A percentile compares a stretch with the other conserved stretches of the same genome.
phyloP scores from a whole-genome alignment of 352 stramenopile species.

The Globisporangium spinosum region DNA sequence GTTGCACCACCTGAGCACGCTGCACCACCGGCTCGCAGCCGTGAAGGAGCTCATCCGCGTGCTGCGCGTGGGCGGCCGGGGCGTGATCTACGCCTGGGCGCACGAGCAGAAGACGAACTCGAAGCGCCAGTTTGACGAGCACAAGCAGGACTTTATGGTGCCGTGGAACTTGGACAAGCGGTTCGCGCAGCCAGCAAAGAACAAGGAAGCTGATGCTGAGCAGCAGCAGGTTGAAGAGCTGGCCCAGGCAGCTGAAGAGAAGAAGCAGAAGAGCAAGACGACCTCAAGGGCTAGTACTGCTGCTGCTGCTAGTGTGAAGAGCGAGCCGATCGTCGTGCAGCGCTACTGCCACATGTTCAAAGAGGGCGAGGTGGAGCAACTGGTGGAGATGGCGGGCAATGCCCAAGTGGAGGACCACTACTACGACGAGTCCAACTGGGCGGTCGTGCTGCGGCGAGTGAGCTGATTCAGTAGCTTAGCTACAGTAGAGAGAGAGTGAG shows the following conservation, averaged over 20 bases:
- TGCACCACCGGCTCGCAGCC: slow-evolving; percentile 59
- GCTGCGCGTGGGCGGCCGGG: slow-evolving; percentile 56
- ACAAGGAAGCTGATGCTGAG: slow-evolving; percentile 1
- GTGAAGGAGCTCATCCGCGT: slow-evolving; percentile 80
- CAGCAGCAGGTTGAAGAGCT: neutral
- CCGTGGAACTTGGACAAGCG: slow-evolving; percentile 86
- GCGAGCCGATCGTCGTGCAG: slow-evolving; percentile 53
- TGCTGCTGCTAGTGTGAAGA: neutral
- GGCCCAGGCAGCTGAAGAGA: neutral
- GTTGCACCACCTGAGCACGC: slow-evolving; percentile 79
- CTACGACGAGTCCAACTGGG: slow-evolving; percentile 88
- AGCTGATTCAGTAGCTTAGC: slow-evolving; percentile 1
- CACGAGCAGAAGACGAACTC: slow-evolving; percentile 80
- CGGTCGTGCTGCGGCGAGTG: slow-evolving; percentile 62
- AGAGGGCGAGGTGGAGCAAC: slow-evolving; percentile 69
- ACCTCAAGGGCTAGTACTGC: neutral
- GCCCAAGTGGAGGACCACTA: slow-evolving; percentile 69
- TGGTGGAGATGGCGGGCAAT: slow-evolving; percentile 59
- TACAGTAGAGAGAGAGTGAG: neutral
- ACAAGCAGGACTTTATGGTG: slow-evolving; percentile 84
- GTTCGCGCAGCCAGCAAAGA: slow-evolving; percentile 30
- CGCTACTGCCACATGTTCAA: slow-evolving; percentile 90
- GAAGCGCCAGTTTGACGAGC: slow-evolving; percentile 65
- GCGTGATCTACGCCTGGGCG: slow-evolving; percentile 85
- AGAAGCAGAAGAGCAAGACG: neutral